Evolutionary conservation across 1,284 basidiomycete species (phyloP).

Genomic region (Rhodofomes roseus): DNA sequence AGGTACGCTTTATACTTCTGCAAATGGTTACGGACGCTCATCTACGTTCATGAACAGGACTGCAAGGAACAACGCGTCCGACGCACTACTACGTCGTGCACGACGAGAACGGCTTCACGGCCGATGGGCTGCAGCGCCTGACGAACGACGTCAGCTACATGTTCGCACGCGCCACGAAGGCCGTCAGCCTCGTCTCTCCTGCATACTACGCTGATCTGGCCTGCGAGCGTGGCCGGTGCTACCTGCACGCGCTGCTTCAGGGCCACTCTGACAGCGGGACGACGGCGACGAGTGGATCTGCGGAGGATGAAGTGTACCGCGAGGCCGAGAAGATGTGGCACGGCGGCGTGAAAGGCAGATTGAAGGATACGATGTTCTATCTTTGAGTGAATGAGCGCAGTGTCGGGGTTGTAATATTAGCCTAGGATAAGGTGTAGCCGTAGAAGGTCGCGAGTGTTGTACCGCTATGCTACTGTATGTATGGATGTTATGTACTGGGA

Average conservation of each 20-base stretch:
- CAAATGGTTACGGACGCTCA: background rate
- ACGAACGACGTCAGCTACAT: slow-evolving; percentile 66
- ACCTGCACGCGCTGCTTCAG: slow-evolving; percentile 61
- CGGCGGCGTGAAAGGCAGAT: slow-evolving; percentile 46
- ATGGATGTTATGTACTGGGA: too few species aligned
- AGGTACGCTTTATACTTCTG: slow-evolving; percentile 19
- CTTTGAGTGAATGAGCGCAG: slow-evolving; percentile 40
- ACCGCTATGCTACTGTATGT: too few species aligned
- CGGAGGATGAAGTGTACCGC: slow-evolving; percentile 47
- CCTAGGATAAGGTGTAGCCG: too few species aligned
- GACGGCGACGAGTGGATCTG: slow-evolving; percentile 23
- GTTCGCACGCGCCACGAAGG: slow-evolving; percentile 78
- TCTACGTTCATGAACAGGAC: slow-evolving; percentile 11
- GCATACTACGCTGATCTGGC: slow-evolving; percentile 76
- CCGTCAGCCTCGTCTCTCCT: slow-evolving; percentile 73
- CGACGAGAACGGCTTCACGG: slow-evolving; percentile 64
- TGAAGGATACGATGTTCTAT: slow-evolving; percentile 73
- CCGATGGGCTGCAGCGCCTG: slow-evolving; percentile 60
- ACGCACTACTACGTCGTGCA: slow-evolving; percentile 79
- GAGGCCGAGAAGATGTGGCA: slow-evolving; percentile 56
- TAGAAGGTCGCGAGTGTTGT: too few species aligned
- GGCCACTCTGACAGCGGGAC: slow-evolving; percentile 44
- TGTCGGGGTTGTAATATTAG: too few species aligned
- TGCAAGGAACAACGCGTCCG: slow-evolving; percentile 55
- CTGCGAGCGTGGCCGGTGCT: slow-evolving; percentile 75